Conservation (phyloP, 495 filamentous ascomycete genomes). For the Penicillium taxi region DNA sequence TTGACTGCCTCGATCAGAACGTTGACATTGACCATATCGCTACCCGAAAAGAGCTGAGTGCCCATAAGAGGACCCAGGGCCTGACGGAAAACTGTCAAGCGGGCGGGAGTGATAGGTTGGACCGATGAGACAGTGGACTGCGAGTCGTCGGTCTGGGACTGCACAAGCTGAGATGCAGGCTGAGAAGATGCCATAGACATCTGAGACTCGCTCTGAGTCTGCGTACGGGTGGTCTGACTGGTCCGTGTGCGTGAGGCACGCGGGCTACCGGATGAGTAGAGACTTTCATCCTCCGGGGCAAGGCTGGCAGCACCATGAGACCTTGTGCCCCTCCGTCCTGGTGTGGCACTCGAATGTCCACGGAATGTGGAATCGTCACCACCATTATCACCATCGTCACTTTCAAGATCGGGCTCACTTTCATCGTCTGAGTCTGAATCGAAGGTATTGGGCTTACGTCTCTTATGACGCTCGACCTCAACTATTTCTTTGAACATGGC, state of each 20-base stretch:
- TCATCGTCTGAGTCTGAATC: conserved; percentile 44
- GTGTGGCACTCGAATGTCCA: conserved; percentile 30
- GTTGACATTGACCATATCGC: conserved; percentile 69
- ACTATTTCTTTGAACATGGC: conserved; percentile 97
- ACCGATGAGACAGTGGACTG: conserved; percentile 34
- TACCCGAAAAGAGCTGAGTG: conserved; percentile 61
- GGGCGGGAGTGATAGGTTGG: conserved; percentile 49
- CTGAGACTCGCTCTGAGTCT: conserved; percentile 47
- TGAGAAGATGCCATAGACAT: conserved; percentile 59
- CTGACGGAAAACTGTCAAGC: conserved; percentile 67
- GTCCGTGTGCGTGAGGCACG: conserved; percentile 40
- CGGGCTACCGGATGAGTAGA: conserved; percentile 52
- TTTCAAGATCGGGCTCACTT: conserved; percentile 33
- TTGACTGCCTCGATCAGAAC: conserved; percentile 77
- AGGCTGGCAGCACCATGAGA: conserved; percentile 41
- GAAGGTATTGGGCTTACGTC: conserved; percentile 46
- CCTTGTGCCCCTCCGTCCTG: conserved; percentile 26
- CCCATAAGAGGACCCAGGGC: conserved; percentile 74
- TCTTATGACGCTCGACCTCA: conserved; percentile 75
- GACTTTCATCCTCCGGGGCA: conserved; percentile 32
- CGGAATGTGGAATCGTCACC: conserved; percentile 25
- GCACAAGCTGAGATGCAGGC: conserved; percentile 57
- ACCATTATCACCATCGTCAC: conserved; percentile 27
- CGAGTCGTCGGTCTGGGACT: conserved; percentile 48
- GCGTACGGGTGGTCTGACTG: conserved; percentile 30